phyloP scores from a whole-genome alignment of 2,329 filamentous ascomycete species.

The Alternaria angustiovoidea region DNA sequence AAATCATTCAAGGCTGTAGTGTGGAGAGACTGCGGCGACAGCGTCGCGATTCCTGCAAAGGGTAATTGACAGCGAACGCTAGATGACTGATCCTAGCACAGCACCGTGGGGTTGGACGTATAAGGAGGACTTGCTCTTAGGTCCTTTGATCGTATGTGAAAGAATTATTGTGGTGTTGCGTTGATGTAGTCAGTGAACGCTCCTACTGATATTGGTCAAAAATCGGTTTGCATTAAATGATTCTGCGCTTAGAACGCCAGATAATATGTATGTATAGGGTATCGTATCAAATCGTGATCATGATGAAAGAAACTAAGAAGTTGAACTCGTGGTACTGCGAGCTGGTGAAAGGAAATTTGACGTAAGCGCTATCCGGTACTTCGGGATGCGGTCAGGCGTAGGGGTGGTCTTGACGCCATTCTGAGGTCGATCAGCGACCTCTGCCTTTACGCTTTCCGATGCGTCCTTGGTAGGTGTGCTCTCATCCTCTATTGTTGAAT shows the following conservation, averaged over 20 bases:
- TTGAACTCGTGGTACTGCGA: slow-evolving; percentile 4
- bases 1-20: too few species aligned
- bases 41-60: too few species aligned
- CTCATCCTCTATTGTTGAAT: slow-evolving; percentile 12
- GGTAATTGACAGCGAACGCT: too few species aligned
- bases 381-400: slow-evolving; percentile 30
- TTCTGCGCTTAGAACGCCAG: background rate
- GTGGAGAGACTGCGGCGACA: too few species aligned
- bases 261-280: slow-evolving; percentile 6
- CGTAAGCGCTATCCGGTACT: slow-evolving; percentile 46
- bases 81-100: too few species aligned
- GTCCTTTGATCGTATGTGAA: background rate
- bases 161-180: background rate
- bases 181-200: background rate
- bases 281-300: background rate
- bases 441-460: background rate
- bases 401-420: slow-evolving; percentile 10
- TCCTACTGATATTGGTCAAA: background rate
- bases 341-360: slow-evolving; percentile 35
- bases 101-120: too few species aligned
- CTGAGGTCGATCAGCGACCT: background rate
- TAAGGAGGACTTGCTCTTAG: too few species aligned
- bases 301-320: background rate
- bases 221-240: background rate
- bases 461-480: slow-evolving; percentile 17